Evolutionary conservation across 495 filamentous ascomycete genomes (phyloP).

Genomic region (Echria macrotheca): DNA sequence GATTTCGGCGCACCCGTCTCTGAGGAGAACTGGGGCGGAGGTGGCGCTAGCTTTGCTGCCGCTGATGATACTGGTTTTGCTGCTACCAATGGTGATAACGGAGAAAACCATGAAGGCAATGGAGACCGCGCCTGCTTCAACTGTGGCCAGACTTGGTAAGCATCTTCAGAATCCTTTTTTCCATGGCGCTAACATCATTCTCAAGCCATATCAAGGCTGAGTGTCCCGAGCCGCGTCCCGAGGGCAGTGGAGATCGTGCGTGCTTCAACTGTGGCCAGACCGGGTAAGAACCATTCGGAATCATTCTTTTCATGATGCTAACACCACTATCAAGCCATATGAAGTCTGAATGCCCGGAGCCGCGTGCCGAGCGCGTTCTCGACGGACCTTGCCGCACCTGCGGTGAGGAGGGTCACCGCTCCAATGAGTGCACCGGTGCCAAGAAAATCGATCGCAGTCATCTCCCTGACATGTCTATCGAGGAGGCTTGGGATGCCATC

Average conservation of each 20-base stretch:
- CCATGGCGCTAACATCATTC: background rate
- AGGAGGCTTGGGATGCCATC: constrained; percentile 67
- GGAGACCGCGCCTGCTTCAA: constrained; percentile 63
- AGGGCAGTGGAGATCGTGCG: background rate
- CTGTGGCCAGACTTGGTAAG: constrained; percentile 68
- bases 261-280: constrained; percentile 6
- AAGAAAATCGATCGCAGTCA: constrained; percentile 60
- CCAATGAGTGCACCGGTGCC: constrained; percentile 62
- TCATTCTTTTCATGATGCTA: background rate
- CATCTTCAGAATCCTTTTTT: background rate
- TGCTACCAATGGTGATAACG: constrained; percentile 37
- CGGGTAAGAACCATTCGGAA: background rate
- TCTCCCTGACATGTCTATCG: constrained; percentile 53
- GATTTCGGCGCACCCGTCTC: background rate
- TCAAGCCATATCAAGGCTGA: background rate
- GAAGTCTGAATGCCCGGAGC: constrained; percentile 46
- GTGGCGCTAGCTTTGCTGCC: background rate
- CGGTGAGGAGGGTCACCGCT: constrained; percentile 62
- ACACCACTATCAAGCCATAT: constrained; percentile 41
- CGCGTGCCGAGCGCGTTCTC: constrained; percentile 18
- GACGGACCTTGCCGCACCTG: constrained; percentile 66
- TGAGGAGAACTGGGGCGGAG: background rate
- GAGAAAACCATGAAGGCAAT: constrained; percentile 64
- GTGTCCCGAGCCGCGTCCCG: background rate
- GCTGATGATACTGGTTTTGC: background rate